A percentile compares a stretch with the other conserved stretches of the same genome.
Conservation (phyloP, 2,329 filamentous ascomycete genomes). For the Pestalotiopsis sp. region DNA sequence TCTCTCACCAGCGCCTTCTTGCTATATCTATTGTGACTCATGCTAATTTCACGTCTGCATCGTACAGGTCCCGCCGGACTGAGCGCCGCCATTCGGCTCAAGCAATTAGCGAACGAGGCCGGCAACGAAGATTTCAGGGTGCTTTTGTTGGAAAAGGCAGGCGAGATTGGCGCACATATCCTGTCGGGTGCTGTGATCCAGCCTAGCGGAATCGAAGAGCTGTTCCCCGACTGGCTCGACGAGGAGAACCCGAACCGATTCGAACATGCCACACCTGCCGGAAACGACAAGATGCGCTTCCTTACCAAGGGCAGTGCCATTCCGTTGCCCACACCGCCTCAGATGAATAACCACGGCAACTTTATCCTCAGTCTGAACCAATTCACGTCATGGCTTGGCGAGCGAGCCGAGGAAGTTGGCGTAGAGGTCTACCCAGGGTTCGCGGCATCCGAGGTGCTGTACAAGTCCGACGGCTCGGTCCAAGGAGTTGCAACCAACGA, state of each 20-base stretch:
- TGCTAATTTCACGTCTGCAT: conserved; percentile 11
- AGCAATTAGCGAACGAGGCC: conserved; percentile 91
- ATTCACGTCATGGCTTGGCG: conserved; percentile 92
- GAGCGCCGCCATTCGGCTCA: conserved; percentile 88
- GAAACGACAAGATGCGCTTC: conserved; percentile 87
- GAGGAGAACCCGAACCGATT: conserved; percentile 88
- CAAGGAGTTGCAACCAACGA: conserved; percentile 96
- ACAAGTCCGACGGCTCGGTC: conserved; percentile 83
- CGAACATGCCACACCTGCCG: conserved; percentile 82
- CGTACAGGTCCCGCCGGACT: conserved; percentile 79
- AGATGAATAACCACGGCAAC: conserved; percentile 98
- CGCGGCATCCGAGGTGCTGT: conserved; percentile 89
- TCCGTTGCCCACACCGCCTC: conserved; percentile 84
- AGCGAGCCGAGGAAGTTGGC: conserved; percentile 92
- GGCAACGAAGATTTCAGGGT: conserved; percentile 97
- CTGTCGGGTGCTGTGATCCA: conserved; percentile 95
- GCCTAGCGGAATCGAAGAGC: conserved; percentile 82
- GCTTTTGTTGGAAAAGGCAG: conserved; percentile 89
- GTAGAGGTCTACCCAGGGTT: conserved; percentile 98
- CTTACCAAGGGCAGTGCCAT: conserved; percentile 79
- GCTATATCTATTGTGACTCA: not conserved
- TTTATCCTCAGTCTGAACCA: conserved; percentile 97
- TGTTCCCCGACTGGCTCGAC: conserved; percentile 90
- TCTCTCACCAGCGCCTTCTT: not conserved
- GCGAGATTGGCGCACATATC: conserved; percentile 92